Base-by-base conservation (phyloP, 2,329 filamentous ascomycete species). In the Diaporthe ilicicola region DNA sequence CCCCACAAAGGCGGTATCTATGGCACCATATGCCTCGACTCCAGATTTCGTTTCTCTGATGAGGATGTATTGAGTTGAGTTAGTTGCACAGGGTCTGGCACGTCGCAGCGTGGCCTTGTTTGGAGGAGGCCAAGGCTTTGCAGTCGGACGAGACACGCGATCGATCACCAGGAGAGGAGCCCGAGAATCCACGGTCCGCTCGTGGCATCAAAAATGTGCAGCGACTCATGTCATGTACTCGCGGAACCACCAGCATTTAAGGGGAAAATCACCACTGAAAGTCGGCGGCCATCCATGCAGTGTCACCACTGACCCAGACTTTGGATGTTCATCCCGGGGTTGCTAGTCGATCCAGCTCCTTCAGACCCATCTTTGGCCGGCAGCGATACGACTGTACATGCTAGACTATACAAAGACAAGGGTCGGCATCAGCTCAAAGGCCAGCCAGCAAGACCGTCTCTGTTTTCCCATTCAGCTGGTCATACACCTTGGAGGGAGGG, bases 231-330 rank as follows among this genome's bases (percentile, higher is more conserved):
- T 68, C 66, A 68, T 68, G 65, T 59, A 39, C 66, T 59, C 53
- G 53, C 50, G 66, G 53, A 68, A 50, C n/a, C 66, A 39, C 15
- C 42, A 59, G 66, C 46, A 55, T 68, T 67, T 68, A 50, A 51
- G 50, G 55, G 53, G 44, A 56, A 56, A 59, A 15, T 24, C 66
- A 59, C 55, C 53, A 32, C 42, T 27, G 32, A 59, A 53, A 50
- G 42, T 59, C 39, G 53, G 22, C 44, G n/a, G 53, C 19, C 62
- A 56, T 64, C 42, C 34, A 70, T 67, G 68, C 62, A 59, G 71
- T 72, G 62, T 70, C 55, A 67, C 68, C 68, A 70, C 54, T 17
- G 27, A 55, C 51, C 39, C 46, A 64, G 50, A 44, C 61, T 70
- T 37, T 64, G 62, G 29, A 34, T 27, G 46, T 19, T 44, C 32